Evolutionary conservation across 345 rosid species (phyloP), one percentile per base, ranked within the genome.

Genomic region (Aquilaria sinensis): DNA sequence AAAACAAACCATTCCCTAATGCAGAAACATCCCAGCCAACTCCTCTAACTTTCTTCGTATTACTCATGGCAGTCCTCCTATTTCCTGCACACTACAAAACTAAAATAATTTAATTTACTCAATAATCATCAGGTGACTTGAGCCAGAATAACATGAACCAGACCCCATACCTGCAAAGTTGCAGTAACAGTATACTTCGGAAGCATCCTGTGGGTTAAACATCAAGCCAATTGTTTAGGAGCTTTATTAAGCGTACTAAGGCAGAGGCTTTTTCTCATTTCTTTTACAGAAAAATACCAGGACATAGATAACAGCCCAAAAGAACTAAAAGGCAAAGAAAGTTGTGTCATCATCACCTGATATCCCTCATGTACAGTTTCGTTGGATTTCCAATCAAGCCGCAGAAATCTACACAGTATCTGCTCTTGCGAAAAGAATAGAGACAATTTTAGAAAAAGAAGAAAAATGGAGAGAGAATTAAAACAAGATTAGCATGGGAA

Each of bases 21-120:
- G 99, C 97, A 80, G 96, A 80, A 70, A 89, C 74, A 61, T 81
- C 96, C 99, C 97, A 94, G 68, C 99, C 99, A 74, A 94, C 97
- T 5, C 97, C 99, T 75, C 72, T 88, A 46, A 94, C 99, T 51
- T 71, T 80, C 70, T 66, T 80, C 66, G 78, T 74, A 58, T 88
- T 78, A 81, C 97, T 94, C 99, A 94, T 94, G 63, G 99, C 96
- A 46, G 97, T 94, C 72, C 99, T 86, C 74, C 99, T 78, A 75
- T 94, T 94, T 65, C 97, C 99, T 16, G 99, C 99, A 78, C 99
- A 94, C 99, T 94, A 75, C 31, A 57, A 67, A 49, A 37, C 31
- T 53, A 71, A 49, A 57, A 10, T 41, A 68, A 65, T 63, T 3
- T 50, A 32, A 51, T 3, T 15, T 14, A 52, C 10, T 8, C 46